Conservation (phyloP, 2,329 filamentous ascomycete genomes). For the Stromatinia cepivora region DNA sequence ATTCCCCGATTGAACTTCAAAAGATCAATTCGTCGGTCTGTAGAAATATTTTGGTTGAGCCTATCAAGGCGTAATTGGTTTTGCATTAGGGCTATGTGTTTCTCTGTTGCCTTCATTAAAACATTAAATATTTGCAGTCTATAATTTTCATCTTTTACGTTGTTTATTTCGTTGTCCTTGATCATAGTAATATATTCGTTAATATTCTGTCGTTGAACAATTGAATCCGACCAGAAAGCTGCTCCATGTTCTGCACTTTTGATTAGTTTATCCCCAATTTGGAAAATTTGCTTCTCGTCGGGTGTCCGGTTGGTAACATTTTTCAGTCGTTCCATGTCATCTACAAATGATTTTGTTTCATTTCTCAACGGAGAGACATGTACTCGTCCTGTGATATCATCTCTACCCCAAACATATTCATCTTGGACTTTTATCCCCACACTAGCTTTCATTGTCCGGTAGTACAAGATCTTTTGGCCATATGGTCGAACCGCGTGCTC, state of each 20-base stretch:
- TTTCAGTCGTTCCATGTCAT: background rate
- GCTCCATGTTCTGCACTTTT: background rate
- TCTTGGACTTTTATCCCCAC: background rate
- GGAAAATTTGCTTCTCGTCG: background rate
- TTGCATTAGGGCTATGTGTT: background rate
- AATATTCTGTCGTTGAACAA: background rate
- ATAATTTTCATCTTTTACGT: background rate
- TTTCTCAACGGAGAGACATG: background rate
- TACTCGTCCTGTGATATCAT: background rate
- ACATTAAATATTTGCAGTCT: background rate
- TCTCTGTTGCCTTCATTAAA: background rate
- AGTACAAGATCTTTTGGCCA: slow-evolving; percentile 26
- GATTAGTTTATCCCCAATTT: background rate
- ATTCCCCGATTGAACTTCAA: background rate
- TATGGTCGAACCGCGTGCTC: slow-evolving; percentile 23
- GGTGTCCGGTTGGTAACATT: background rate
- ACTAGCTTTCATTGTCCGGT: slow-evolving; percentile 16
- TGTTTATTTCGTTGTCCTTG: background rate
- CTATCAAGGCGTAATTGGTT: background rate
- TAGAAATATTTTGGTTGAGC: background rate
- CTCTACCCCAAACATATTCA: background rate
- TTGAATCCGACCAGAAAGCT: background rate
- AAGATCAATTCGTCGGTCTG: background rate
- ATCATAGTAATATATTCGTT: background rate
- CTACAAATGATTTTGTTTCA: background rate